Evolutionary conservation across 1,284 basidiomycete genomes (phyloP).

Genomic region (Entoloma clypeatum): DNA sequence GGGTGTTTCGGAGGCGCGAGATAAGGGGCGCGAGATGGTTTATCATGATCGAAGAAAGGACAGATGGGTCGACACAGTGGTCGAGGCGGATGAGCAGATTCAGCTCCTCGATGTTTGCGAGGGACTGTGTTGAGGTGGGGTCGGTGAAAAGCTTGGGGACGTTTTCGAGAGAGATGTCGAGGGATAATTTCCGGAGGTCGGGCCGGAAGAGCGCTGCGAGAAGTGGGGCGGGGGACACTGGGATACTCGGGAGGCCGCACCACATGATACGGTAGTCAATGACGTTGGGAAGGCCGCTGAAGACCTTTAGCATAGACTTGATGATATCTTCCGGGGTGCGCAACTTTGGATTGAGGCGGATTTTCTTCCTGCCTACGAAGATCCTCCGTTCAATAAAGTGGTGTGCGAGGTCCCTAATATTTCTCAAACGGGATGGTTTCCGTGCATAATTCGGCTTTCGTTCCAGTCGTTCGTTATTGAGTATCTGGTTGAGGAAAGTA

Average conservation of each 20-base stretch:
- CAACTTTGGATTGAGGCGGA: conserved; percentile 26
- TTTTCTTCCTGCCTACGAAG: conserved; percentile 24
- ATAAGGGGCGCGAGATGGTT: conserved; percentile 20
- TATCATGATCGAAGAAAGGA: conserved; percentile 14
- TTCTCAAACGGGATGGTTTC: conserved; percentile 20
- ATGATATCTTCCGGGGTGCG: conserved; percentile 35
- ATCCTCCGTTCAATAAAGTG: conserved; percentile 32
- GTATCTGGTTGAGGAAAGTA: conserved; percentile 37
- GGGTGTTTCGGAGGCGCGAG: conserved; percentile 30
- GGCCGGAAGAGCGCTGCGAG: conserved; percentile 33
- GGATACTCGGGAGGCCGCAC: conserved; percentile 34
- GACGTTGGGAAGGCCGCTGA: conserved; percentile 37
- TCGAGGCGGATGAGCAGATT: conserved; percentile 39
- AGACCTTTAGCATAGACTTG: conserved; percentile 35
- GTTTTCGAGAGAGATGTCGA: conserved; percentile 42
- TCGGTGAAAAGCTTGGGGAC: conserved; percentile 31
- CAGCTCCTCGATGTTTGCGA: conserved; percentile 38
- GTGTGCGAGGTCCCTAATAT: conserved; percentile 31
- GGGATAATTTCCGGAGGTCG: conserved; percentile 36
- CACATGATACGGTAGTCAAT: conserved; percentile 43
- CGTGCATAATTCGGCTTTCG: conserved; percentile 11
- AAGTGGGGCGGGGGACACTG: conserved; percentile 33
- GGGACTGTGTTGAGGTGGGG: conserved; percentile 26
- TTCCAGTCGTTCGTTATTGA: conserved; percentile 20
- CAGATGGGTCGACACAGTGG: conserved; percentile 18